phyloP scores from a whole-genome alignment of 2,329 filamentous ascomycete species.

The Botrytis tulipae region DNA sequence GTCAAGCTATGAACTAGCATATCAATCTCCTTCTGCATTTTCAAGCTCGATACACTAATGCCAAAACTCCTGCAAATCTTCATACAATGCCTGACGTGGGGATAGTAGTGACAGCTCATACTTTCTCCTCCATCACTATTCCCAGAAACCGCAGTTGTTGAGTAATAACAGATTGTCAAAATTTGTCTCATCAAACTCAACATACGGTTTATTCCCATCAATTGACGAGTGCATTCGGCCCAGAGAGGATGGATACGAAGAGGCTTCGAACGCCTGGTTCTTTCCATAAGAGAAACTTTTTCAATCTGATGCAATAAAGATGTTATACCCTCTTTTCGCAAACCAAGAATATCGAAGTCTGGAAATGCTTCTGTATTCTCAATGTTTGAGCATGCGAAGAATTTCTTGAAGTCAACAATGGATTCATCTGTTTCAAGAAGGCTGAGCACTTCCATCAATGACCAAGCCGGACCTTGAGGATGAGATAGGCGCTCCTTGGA shows the following conservation, averaged over 20 bases:
- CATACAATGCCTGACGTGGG: not conserved
- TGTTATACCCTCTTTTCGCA: not conserved
- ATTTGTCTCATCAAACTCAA: not conserved
- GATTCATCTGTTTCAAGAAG: not conserved
- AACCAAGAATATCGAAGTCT: not conserved
- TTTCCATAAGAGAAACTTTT: slow-evolving; percentile 1
- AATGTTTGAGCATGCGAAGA: not conserved
- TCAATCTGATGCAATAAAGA: not conserved
- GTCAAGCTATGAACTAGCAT: not conserved
- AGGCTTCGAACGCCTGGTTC: not conserved
- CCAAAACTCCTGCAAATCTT: not conserved
- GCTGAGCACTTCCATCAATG: not conserved
- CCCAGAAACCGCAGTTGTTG: not conserved
- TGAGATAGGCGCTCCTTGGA: not conserved
- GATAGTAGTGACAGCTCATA: not conserved
- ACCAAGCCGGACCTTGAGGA: not conserved
- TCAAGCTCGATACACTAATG: not conserved
- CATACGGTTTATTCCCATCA: not conserved
- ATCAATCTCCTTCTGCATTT: not conserved
- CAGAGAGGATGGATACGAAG: not conserved
- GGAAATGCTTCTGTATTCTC: not conserved
- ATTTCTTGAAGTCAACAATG: not conserved
- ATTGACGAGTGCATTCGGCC: slow-evolving; percentile 1
- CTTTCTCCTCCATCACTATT: not conserved
- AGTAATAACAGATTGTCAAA: not conserved